Evolutionary conservation across 371 early-diverging fungal species (phyloP).

Genomic region (Rhizopus arrhizus): DNA sequence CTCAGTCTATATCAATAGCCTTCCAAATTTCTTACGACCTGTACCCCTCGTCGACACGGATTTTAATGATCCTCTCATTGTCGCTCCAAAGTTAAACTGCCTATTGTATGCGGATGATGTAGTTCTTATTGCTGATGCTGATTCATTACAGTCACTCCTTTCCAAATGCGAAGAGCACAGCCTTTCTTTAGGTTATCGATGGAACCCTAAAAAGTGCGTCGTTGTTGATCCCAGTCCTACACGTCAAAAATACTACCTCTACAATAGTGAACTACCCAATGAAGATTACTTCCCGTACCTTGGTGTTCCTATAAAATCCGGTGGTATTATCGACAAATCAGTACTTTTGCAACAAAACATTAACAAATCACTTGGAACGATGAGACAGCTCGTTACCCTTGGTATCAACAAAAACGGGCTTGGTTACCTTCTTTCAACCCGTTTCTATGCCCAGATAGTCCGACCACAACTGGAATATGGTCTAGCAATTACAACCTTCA

Average conservation of each 20-base stretch:
- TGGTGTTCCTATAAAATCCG: slow-evolving; percentile 2
- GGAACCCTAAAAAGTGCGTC: slow-evolving; percentile 29
- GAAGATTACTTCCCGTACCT: slow-evolving; percentile 1
- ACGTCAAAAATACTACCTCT: not conserved
- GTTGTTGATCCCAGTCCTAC: slow-evolving; percentile 5
- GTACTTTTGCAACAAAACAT: no score
- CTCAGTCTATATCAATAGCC: slow-evolving; percentile 17
- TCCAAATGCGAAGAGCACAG: slow-evolving; percentile 14
- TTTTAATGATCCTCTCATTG: no score
- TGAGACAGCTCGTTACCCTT: no score
- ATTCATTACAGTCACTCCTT: slow-evolving; percentile 1
- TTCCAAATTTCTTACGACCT: not conserved
- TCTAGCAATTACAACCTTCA: no score
- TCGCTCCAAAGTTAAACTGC: not conserved
- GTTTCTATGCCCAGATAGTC: no score
- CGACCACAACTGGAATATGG: no score
- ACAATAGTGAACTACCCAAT: not conserved
- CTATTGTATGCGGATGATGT: slow-evolving; percentile 16
- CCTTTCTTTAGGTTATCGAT: slow-evolving; percentile 16
- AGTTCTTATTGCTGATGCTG: slow-evolving; percentile 12
- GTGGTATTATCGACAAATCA: slow-evolving; percentile 1
- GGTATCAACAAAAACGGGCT: no score
- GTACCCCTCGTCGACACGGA: no score
- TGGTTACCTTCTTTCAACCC: no score
- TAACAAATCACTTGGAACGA: no score